phyloP scores from a whole-genome alignment of 495 filamentous ascomycete species.

The Aspergillus panamensis region DNA sequence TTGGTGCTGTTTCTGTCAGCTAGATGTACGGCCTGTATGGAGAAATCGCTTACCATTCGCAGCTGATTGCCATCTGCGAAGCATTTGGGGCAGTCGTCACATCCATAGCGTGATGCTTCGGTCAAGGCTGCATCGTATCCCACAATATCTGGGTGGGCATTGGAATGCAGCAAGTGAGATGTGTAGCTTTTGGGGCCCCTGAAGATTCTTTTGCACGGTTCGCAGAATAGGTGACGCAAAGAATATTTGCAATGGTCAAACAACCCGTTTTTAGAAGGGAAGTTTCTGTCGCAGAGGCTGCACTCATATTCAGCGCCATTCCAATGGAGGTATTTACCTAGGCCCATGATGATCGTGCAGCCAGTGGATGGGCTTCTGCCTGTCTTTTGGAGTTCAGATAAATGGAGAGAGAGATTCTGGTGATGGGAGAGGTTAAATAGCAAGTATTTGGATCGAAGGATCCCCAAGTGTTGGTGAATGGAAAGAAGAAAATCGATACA shows the following conservation, averaged over 20 bases:
- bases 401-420: neutral
- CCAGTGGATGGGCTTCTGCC: neutral
- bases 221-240: neutral
- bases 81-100: neutral
- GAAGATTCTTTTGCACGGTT: neutral
- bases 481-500: no score
- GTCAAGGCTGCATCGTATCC: neutral
- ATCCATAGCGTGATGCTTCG: neutral
- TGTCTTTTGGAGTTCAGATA: neutral
- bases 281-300: neutral
- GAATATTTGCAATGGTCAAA: neutral
- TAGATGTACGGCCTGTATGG: neutral
- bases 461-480: no score
- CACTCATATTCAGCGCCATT: neutral
- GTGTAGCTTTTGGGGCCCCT: neutral
- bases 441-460: no score
- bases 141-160: neutral
- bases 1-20: conserved; percentile 13
- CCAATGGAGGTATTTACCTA: neutral
- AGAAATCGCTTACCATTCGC: neutral
- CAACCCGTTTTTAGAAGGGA: neutral
- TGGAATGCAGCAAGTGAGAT: neutral
- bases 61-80: neutral
- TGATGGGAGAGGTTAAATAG: no score
- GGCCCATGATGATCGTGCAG: neutral